Base-by-base conservation (phyloP, 2,329 filamentous ascomycete species). In the Cladosporium sphaerospermum region DNA sequence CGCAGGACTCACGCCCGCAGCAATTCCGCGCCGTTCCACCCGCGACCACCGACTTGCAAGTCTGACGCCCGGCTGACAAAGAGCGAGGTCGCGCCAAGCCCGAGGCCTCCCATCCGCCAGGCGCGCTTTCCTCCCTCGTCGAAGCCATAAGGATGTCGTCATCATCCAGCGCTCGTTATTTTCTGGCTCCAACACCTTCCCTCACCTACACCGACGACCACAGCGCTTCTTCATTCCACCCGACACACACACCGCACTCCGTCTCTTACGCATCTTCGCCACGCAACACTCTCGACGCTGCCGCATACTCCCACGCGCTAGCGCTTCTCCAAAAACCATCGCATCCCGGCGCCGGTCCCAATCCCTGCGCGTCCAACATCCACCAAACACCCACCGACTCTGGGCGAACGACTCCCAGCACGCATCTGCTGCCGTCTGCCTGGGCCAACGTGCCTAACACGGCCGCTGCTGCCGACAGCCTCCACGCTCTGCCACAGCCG, bases 61-160 rank as follows among this genome's bases (percentile, higher is more conserved):
- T 28, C 23, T 28, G 23, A 28, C 23, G 23, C 36, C 36, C 8
- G 11, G 36, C 36, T 39, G 36, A 39, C 36, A 39, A 39, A 39
- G 11, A 39, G 11, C 23, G 23, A 28, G 23, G 7, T 28, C 23
- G 23, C 23, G 23, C 23, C 23, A 28, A 28, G 23, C 23, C 23
- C 23, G 23, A 28, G 23, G 23, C 23, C 23, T 28, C 23, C 23
- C 23, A 28, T 28, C 23, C 23, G 23, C 4, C 23, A 28, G 23
- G 23, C 23, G 23, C 23, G 23, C 23, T 28, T 28, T 28, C 23
- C 23, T 28, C 23, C 5, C 23, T 28, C 23, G 23, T 28, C 23
- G 23, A 28, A 16, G 33, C 14, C 31, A 49, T 49, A 49, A 49
- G 46, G 32, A 51, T 51, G 48, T 44, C 48, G 48, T 44, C 48